Base-by-base conservation (phyloP, 108 stramenopile species). In the Cyclotella sp. region DNA sequence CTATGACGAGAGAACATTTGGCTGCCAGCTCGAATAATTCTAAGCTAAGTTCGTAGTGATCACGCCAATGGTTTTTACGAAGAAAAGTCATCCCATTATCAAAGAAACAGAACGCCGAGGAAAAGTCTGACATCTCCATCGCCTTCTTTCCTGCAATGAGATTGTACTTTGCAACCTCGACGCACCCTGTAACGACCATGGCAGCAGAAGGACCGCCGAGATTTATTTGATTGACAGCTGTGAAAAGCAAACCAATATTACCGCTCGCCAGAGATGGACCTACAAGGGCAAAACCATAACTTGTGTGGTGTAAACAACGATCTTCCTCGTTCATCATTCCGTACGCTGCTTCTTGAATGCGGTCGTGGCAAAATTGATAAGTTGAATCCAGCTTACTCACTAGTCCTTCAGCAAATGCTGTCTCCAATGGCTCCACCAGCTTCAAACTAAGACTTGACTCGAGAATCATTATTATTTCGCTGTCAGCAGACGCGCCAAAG, bases 261-360 rank as follows among this genome's bases (percentile, higher is more conserved):
- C 24, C 28, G 28, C 29, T 49, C 27, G 28, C 52, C 13, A 28
- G 42, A 49, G 72, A 57, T 42, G 41, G 26, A 16, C 14, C 14
- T 18, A 42, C 43, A 4, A 72, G n/a, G 0, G 72, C 44, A 27
- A 46, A 7, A 26, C 72, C 72, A 72, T 72, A 72, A 3, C 40
- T 15, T 18, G 16, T 30, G 44, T 72, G 72, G 7, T 62, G 45
- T 5, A 72, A 34, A 30, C 45, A 46, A 15, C 60, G 60, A 27
- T 62, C 60, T 29, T 72, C 46, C 9, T 57, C 29, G 15, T 62
- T 51, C 45, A 72, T 72, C 72, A 72, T 62, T 29, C 47, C 57
- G 60, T 77, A 77, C 14, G 70, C 76, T n/a, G 76, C 69, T 29
- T 71, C 69, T 28, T 77, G 76, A 14, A 77, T 28, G 34, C 65